A percentile compares a stretch with the other conserved stretches of the same genome.
These are phyloP conservation scores for Sporopachydermia lactativora DNA, from an alignment of 805 yeast species.

Conservation along the genomic window DNA sequence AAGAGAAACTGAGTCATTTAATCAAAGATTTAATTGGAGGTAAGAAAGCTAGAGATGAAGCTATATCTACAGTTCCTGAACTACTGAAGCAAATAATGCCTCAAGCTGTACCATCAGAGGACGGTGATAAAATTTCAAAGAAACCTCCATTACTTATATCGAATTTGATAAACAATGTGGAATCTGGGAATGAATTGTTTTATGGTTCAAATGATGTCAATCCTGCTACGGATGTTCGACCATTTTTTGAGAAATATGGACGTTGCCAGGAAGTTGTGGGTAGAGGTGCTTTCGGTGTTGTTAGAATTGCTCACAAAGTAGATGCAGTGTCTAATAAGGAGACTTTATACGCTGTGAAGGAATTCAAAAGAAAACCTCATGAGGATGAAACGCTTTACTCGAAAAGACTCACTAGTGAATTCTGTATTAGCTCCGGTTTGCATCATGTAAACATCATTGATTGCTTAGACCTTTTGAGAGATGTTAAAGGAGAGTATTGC, in stretches of 20 bases:
- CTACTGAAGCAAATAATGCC: conserved; percentile 6
- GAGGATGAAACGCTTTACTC: conserved; percentile 46
- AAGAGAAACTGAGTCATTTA: conserved; percentile 41
- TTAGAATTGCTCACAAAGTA: conserved; percentile 62
- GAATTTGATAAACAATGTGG: conserved; percentile 10
- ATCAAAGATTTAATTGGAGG: conserved; percentile 65
- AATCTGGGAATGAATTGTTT: conserved; percentile 18
- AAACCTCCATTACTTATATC: conserved; percentile 9
- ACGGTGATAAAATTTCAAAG: conserved; percentile 1
- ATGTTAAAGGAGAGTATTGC: conserved; percentile 55
- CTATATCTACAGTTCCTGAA: conserved; percentile 16
- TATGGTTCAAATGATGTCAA: background rate
- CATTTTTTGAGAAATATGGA: conserved; percentile 84
- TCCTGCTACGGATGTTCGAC: conserved; percentile 17
- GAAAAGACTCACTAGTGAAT: conserved; percentile 76
- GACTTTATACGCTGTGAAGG: conserved; percentile 59
- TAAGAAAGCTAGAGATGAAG: conserved; percentile 23
- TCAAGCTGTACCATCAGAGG: background rate
- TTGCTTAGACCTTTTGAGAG: conserved; percentile 68
- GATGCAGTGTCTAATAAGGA: conserved; percentile 28
- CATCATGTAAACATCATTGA: conserved; percentile 65
- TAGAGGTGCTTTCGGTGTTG: conserved; percentile 88
- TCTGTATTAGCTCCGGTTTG: conserved; percentile 70
- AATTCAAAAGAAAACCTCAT: conserved; percentile 45
- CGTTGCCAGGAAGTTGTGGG: conserved; percentile 92